Percentiles rank a stretch among this genome's conserved stretches.
Evolutionary conservation across 768 basidiomycete species (phyloP).

Genomic region (Leccinellum rugosiceps): DNA sequence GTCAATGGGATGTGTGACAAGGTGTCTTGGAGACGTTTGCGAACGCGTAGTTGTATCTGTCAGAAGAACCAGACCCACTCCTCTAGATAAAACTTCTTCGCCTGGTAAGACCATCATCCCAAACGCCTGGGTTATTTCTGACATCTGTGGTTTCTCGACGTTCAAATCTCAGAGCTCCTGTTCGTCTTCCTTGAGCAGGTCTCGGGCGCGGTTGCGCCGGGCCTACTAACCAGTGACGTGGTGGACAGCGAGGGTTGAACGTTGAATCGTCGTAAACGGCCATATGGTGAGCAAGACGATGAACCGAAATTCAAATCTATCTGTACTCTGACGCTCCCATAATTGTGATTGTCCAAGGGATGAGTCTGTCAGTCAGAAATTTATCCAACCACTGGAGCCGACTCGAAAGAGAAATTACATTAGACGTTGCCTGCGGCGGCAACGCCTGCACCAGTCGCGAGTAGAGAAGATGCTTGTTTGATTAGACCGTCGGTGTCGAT

Average conservation of each 20-base stretch:
- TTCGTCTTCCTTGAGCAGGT: slow-evolving; percentile 2
- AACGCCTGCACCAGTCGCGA: no score
- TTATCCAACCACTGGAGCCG: no score
- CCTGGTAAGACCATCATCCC: slow-evolving; percentile 96
- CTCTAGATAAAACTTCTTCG: slow-evolving; percentile 84
- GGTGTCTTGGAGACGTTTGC: not conserved
- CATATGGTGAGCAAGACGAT: no score
- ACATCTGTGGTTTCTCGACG: slow-evolving; percentile 94
- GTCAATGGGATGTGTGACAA: not conserved
- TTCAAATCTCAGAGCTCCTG: slow-evolving; percentile 64
- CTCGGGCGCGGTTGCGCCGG: not conserved
- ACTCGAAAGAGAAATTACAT: no score
- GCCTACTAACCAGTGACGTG: not conserved
- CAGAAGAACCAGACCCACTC: slow-evolving; percentile 91
- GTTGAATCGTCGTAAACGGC: no score
- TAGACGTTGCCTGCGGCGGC: no score
- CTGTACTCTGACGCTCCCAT: no score
- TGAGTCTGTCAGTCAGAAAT: no score
- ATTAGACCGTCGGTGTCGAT: no score
- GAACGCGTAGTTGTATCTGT: slow-evolving; percentile 85
- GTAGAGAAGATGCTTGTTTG: no score
- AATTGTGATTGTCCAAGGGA: no score
- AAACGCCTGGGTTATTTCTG: slow-evolving; percentile 95
- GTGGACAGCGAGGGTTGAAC: not conserved
- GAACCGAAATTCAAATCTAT: no score